A percentile compares a stretch with the other conserved stretches of the same genome.
These are phyloP conservation scores for Houttuynia cordata DNA, from an alignment of 164 flowering plant genomes.

Conservation along the genomic window DNA sequence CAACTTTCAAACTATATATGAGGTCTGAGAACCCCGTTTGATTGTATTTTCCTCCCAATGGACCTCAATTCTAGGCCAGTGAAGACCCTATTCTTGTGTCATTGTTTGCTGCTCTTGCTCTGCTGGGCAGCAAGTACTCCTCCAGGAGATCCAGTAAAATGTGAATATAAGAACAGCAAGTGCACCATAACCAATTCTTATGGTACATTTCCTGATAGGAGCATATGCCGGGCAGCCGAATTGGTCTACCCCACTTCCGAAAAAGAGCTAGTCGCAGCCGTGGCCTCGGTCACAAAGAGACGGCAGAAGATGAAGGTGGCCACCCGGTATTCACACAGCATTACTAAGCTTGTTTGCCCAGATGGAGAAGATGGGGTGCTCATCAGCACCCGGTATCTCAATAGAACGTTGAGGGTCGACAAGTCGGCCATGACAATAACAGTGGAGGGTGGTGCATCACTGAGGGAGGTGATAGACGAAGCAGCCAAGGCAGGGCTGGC, in stretches of 20 bases:
- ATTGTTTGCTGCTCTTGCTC: slow-evolving; percentile 7
- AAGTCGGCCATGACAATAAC: slow-evolving; percentile 22
- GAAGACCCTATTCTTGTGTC: not conserved
- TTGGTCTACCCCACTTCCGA: slow-evolving; percentile 47
- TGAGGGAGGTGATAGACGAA: slow-evolving; percentile 37
- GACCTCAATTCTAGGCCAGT: too few relatives aligned
- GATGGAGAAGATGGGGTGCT: slow-evolving; percentile 44
- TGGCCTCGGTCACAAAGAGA: slow-evolving; percentile 33
- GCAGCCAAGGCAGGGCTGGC: slow-evolving; percentile 49
- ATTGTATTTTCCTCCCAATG: too few relatives aligned
- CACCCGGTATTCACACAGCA: slow-evolving; percentile 48
- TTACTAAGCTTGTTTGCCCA: slow-evolving; percentile 53
- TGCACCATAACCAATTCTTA: slow-evolving; percentile 69
- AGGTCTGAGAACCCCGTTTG: too few relatives aligned
- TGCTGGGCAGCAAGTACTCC: slow-evolving; percentile 24
- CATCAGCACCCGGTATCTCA: slow-evolving; percentile 48
- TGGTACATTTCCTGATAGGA: slow-evolving; percentile 58
- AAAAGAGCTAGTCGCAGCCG: slow-evolving; percentile 32
- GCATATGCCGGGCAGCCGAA: slow-evolving; percentile 29
- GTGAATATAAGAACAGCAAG: slow-evolving; percentile 20
- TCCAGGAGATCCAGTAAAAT: slow-evolving; percentile 50
- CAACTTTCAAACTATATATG: too few relatives aligned
- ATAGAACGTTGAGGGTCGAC: slow-evolving; percentile 21
- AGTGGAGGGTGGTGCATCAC: slow-evolving; percentile 46
- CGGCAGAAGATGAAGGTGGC: slow-evolving; percentile 44